phyloP scores from a whole-genome alignment of 2,329 filamentous ascomycete species.

The Pyrenophora seminiperda region DNA sequence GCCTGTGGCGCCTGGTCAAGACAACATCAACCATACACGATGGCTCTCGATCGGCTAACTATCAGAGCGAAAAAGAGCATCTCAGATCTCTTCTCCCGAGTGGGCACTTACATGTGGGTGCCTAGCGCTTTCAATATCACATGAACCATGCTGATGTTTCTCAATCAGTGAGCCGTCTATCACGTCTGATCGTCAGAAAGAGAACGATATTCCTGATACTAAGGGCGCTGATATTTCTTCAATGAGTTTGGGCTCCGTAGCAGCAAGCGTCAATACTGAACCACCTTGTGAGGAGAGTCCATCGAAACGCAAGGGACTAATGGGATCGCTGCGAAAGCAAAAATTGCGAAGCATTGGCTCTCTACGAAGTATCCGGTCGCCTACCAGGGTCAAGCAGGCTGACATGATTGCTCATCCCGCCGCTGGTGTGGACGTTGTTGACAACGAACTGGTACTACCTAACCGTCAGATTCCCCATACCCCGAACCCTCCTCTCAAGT shows the following conservation, averaged over 20 bases:
- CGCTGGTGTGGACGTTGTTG: neutral
- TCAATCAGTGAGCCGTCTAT: neutral
- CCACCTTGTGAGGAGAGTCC: slow-evolving; percentile 30
- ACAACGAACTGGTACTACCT: neutral
- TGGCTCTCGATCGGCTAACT: slow-evolving; percentile 34
- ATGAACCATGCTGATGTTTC: slow-evolving; percentile 5
- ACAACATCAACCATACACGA: slow-evolving; percentile 23
- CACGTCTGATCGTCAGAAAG: slow-evolving; percentile 6
- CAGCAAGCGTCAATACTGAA: slow-evolving; percentile 12
- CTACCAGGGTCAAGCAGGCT: slow-evolving; percentile 23
- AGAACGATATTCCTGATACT: slow-evolving; percentile 15
- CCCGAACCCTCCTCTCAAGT: slow-evolving; percentile 14
- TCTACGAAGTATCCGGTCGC: slow-evolving; percentile 29
- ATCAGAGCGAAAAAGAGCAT: slow-evolving; percentile 39
- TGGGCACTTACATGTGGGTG: slow-evolving; percentile 2
- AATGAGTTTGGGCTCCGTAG: neutral
- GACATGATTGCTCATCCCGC: slow-evolving; percentile 6
- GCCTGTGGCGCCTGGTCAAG: neutral
- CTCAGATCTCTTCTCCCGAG: slow-evolving; percentile 32
- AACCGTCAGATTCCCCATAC: slow-evolving; percentile 18
- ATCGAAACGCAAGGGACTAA: slow-evolving; percentile 33
- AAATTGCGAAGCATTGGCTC: slow-evolving; percentile 36
- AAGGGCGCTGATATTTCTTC: slow-evolving; percentile 21
- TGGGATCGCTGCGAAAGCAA: slow-evolving; percentile 32
- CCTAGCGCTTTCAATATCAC: neutral